Evolutionary conservation across 306 rosid genomes (phyloP).

Genomic region (Chamaecrista fasciculata): DNA sequence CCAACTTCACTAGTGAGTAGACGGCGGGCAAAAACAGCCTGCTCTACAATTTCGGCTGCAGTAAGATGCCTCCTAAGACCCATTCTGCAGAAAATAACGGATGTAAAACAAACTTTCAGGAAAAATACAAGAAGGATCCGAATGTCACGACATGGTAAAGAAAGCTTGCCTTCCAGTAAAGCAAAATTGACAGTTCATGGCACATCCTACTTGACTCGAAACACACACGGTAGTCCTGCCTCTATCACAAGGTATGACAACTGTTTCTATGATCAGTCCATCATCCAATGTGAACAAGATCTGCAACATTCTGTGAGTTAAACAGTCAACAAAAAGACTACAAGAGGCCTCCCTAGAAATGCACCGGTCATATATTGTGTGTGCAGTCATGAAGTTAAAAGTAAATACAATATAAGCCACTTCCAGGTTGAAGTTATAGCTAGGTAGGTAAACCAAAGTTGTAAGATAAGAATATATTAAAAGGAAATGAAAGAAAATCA

Average conservation of each 20-base stretch:
- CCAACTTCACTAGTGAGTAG: conserved; percentile 83
- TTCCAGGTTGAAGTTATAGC: neutral
- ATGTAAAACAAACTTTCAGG: conserved; percentile 13
- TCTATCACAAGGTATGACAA: conserved; percentile 76
- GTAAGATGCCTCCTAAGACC: conserved; percentile 82
- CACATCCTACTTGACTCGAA: conserved; percentile 98
- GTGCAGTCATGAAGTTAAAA: neutral
- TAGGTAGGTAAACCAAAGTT: neutral
- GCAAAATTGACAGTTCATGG: conserved; percentile 95
- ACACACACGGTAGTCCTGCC: conserved; percentile 91
- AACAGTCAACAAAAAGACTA: conserved; percentile 63
- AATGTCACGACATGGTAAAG: neutral
- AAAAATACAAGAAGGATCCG: conserved; percentile 1
- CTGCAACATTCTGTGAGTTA: conserved; percentile 85
- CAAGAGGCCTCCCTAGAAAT: conserved; percentile 45
- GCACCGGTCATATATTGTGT: conserved; percentile 12
- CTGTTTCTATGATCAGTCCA: conserved; percentile 78
- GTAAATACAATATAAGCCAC: conserved; percentile 7
- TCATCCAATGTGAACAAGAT: conserved; percentile 83
- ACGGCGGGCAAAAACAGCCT: conserved; percentile 76
- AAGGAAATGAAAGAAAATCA: conserved; percentile 29
- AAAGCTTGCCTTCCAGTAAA: conserved; percentile 80
- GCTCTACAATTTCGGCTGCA: conserved; percentile 93
- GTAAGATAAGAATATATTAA: neutral
- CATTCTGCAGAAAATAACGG: conserved; percentile 67